Evolutionary conservation across 1,284 basidiomycete species (phyloP).

Genomic region (Cryptococcus jaspeensis): DNA sequence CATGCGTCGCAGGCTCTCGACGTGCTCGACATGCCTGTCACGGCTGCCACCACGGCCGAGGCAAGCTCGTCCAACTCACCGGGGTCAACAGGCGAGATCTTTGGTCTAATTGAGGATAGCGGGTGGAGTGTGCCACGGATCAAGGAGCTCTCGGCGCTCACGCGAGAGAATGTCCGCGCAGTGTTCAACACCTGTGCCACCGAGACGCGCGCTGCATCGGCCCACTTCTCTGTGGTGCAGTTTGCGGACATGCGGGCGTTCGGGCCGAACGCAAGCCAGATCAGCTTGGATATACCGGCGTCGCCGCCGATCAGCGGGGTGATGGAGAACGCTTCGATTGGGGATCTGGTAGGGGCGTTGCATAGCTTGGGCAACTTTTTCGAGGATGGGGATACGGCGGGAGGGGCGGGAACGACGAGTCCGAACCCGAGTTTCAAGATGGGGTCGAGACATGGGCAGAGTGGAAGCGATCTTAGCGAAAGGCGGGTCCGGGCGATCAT

Average conservation of each 20-base stretch:
- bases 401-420: neutral
- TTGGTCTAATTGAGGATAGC: conserved; percentile 73
- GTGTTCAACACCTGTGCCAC: conserved; percentile 76
- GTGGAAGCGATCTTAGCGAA: conserved; percentile 25
- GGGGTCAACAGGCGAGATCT: conserved; percentile 60
- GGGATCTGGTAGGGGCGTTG: conserved; percentile 78
- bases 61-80: conserved; percentile 22
- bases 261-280: conserved; percentile 19
- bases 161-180: conserved; percentile 72
- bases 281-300: conserved; percentile 46
- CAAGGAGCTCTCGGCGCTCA: conserved; percentile 62
- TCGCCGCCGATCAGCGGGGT: neutral
- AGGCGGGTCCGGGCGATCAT: conserved; percentile 33
- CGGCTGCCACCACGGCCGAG: conserved; percentile 59
- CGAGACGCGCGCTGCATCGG: conserved; percentile 57
- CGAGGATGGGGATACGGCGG: conserved; percentile 56
- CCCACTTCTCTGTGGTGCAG: conserved; percentile 50
- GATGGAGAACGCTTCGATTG: conserved; percentile 57
- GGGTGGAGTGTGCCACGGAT: conserved; percentile 81
- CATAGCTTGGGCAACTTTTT: conserved; percentile 85
- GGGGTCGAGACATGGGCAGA: conserved; percentile 17
- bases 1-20: conserved; percentile 82
- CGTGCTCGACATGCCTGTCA: conserved; percentile 84
- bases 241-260: conserved; percentile 40
- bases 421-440: conserved; percentile 1